A percentile compares a stretch with the other conserved stretches of the same genome.
These are phyloP conservation scores for Eimeria necatrix DNA, from an alignment of 169 alveolate genomes.

Conservation along the genomic window DNA sequence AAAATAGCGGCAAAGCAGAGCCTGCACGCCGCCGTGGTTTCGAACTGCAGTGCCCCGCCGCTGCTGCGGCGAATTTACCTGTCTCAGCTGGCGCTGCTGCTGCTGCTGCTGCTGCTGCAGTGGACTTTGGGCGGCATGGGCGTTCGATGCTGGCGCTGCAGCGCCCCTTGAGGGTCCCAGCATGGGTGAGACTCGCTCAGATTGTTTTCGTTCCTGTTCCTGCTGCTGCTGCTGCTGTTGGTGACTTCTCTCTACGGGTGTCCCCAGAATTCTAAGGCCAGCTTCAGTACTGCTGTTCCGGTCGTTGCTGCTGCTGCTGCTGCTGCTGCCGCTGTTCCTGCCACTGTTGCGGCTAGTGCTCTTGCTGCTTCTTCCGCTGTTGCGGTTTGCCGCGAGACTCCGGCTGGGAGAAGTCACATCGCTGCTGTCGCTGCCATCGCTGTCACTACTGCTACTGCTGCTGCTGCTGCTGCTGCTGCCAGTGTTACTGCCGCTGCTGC, in stretches of 20 bases:
- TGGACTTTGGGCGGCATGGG: not conserved
- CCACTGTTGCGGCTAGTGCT: constrained; percentile 17
- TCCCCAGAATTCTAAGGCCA: not conserved
- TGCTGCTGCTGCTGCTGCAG: constrained; percentile 28
- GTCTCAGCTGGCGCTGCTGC: not conserved
- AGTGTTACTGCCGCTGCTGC: constrained; percentile 24
- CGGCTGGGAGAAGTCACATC: not conserved
- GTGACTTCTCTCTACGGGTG: not conserved
- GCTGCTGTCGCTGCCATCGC: constrained; percentile 10
- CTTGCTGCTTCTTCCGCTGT: not conserved
- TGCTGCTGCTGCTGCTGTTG: not conserved
- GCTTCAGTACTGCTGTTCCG: not conserved
- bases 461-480: constrained; percentile 1
- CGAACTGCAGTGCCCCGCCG: not conserved
- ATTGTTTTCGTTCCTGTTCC: not conserved
- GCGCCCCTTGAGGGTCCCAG: not conserved
- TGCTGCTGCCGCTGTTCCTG: constrained; percentile 6
- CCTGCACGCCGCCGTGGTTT: constrained; percentile 13
- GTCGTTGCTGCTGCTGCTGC: not conserved
- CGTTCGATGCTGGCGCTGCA: not conserved
- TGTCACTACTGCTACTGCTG: not conserved
- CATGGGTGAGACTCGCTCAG: not conserved
- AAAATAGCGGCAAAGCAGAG: not conserved
- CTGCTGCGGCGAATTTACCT: constrained; percentile 24
- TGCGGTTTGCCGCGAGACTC: not conserved